Base-by-base conservation (phyloP, 2,329 filamentous ascomycete genomes). In the Fusarium musae region DNA sequence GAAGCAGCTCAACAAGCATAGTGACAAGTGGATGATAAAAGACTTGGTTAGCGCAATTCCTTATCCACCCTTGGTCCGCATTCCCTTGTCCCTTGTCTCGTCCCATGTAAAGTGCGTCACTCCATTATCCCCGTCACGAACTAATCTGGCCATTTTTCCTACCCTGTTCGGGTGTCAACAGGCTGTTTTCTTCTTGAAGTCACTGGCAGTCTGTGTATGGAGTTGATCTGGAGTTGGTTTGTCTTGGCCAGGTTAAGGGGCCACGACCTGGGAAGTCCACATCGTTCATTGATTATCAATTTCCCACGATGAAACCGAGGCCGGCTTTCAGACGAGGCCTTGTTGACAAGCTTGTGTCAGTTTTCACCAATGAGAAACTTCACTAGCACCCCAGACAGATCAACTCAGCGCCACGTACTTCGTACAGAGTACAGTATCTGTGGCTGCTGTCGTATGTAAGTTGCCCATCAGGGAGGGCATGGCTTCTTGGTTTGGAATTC, bases 61-160 rank as follows among this genome's bases (percentile, higher is more conserved):
- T 44, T 50, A 43, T 46, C 66, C 46, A 56, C 70, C 47, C 44
- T 30, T 32, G 42, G 32, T 49, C 70, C 39, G 37, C 36, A 28
- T 39, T 36, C 44, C 62, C 66, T 49, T 71, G 62, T 60, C 58
- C 53, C 62, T 58, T 71, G 62, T 74, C 61, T 56, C 56, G 59
- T 65, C 59, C 59, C 70, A 74, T 74, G 44, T 66, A 73, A 71
- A 62, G 49, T 73, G 66, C 70, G 71, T 73, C 70, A 74, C 63
- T 74, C 56, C 39, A 70, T 73, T 37, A 66, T 39, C n/a, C 56
- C 46, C 59, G 62, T 58, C 52, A 17, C 46, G 34, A 72, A 63
- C 59, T 72, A 62, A 62, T 72, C 46, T 73, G 52, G 36, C 59
- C 70, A 69, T 73, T 60, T 54, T 46, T 26, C 12, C 43, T 52